Base-by-base conservation (phyloP, 2,329 filamentous ascomycete species). In the Arachnopeziza araneosa region DNA sequence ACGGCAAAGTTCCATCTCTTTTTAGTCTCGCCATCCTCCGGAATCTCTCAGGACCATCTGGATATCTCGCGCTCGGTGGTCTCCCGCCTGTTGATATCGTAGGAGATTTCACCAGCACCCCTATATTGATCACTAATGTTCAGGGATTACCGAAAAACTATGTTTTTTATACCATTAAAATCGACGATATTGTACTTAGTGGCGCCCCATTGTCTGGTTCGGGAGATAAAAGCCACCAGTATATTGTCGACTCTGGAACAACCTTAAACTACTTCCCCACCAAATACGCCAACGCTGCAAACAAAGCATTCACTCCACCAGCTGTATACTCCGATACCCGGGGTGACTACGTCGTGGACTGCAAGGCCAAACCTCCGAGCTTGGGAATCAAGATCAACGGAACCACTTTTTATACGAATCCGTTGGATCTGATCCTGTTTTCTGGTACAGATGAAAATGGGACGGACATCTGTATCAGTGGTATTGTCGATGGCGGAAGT, bases 21-120 rank as follows among this genome's bases (percentile, higher is more conserved):
- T 83, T 82, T 72, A 78, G 75, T 64, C 69, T 83, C n/a, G 78
- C 77, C 0, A 70, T 83, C 22, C 70, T 74, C 8, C 70, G 77
- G 10, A 14, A 14, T 12, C 57, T 56, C 4, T 21, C 58, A 1
- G 58, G 60, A 1, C 64, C 70, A 50, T 76, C 75, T 8, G 79
- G 80, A 1, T 77, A 78, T 44, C 69, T 83, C 2, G 76, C 78
- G 0, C 70, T 83, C 0, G 80, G 80, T 2, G 79, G 79, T 10
- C 70, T 83, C 5, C 79, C 80, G 1, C 74, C 78, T 1, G 74
- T 81, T 8, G 57, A 65, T 0, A 66, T 58, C 10, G 51, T 17
- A 9, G 32, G 36, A 14, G 23, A 51, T 6, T 65, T 57, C 51
- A 56, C 68, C 4, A 55, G 26, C 24, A 60, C 61, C 3, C 63